Evolutionary conservation across 805 yeast species (phyloP).

Genomic region (Sugiyamaella mastotermitis): DNA sequence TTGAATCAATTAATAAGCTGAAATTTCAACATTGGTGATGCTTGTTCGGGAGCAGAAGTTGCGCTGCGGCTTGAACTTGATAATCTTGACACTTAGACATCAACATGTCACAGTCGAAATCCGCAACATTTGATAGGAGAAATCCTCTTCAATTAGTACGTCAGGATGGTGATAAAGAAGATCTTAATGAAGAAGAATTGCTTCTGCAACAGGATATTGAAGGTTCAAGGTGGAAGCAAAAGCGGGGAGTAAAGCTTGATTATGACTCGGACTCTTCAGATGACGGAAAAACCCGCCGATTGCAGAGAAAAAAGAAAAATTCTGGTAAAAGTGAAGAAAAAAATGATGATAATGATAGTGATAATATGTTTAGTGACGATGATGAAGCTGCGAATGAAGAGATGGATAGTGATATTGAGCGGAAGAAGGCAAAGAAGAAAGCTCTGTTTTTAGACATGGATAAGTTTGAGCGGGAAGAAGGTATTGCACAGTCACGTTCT

Average conservation of each 20-base stretch:
- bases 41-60: too few relatives aligned
- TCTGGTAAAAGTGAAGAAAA: slow-evolving; percentile 17
- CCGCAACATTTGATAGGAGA: slow-evolving; percentile 16
- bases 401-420: slow-evolving; percentile 5
- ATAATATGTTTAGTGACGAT: slow-evolving; percentile 24
- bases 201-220: slow-evolving; percentile 21
- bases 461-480: slow-evolving; percentile 31
- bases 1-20: too few relatives aligned
- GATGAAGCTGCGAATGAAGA: slow-evolving; percentile 16
- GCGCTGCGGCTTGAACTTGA: background rate
- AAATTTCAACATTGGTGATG: too few relatives aligned
- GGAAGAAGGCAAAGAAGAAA: slow-evolving; percentile 13
- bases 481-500: too few relatives aligned
- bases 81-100: too few relatives aligned
- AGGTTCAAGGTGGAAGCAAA: slow-evolving; percentile 10
- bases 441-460: slow-evolving; percentile 32
- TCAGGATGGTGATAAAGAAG: slow-evolving; percentile 11
- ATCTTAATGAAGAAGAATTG: slow-evolving; percentile 16
- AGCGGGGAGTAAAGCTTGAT: slow-evolving; percentile 13
- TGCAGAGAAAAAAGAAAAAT: slow-evolving; percentile 9
- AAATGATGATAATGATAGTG: slow-evolving; percentile 30
- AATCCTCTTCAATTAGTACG: slow-evolving; percentile 21
- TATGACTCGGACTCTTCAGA: slow-evolving; percentile 23
- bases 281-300: slow-evolving; percentile 20
- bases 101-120: too few relatives aligned